Evolutionary conservation across 148 eudicot genomes (phyloP), one percentile per base, ranked within the genome.

Genomic region (Salicornia ramosissima): DNA sequence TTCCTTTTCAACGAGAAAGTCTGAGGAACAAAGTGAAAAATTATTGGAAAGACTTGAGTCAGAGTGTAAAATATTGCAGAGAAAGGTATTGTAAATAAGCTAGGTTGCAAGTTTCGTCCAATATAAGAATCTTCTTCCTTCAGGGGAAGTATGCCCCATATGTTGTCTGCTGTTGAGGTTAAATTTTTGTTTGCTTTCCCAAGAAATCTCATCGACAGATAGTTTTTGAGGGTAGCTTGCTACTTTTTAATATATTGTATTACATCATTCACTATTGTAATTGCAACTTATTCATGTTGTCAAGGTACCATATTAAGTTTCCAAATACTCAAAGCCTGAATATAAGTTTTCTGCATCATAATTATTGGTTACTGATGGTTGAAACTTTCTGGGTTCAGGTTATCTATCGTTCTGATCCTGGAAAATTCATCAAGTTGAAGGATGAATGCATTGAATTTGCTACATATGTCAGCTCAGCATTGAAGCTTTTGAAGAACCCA

Each of bases 321-420:
- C 7, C 6, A 28, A 53, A 5, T 22, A 22, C 57, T 53, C 22
- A 2, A 10, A 22, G 30, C 1, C 34, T 26, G 19, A 11, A 12
- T 0, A 56, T 1, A 28, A 56, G 16, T 15, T 5, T 25, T 67
- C 24, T 36, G 18, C 61, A 28, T 8, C 54, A 34, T 22, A 2
- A 14, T 54, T 18, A 64, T 43, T 70, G 7, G 33, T 64, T 53
- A 72, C 73, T 71, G 52, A 69, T 69, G 46, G 33, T 19, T 78
- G 46, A 68, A 62, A 31, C 29, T 68, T 43, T 26, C n/a, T 49
- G 18, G 69, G 9, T 57, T 12, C 81, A 90, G 97, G 79, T 95
- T 79, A 87, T 87, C 46, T 87, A 81, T 57, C 97, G 99, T 36
- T 68, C 87, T 21, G 84, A 87, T 82, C 84, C 88, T 56, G 83